A percentile compares a stretch with the other conserved stretches of the same genome.
These are phyloP conservation scores for Tetratostichococcus sp. DNA, from an alignment of 139 green algal genomes.

Conservation along the genomic window DNA sequence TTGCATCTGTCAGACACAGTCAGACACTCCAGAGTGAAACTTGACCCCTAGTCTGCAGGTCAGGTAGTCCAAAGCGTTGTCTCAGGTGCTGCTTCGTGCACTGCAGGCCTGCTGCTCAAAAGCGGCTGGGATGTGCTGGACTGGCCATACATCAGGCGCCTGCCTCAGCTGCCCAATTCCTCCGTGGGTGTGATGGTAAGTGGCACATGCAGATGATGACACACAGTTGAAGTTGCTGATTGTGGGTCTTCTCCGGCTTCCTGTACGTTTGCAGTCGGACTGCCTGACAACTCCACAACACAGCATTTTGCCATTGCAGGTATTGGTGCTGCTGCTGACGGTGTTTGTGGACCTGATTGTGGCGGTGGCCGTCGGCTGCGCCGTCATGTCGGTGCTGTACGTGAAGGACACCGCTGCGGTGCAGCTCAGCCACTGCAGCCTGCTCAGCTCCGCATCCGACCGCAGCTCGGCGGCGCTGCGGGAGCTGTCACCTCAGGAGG, in stretches of 20 bases:
- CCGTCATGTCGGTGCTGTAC: slow-evolving; percentile 17
- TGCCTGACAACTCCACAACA: no score
- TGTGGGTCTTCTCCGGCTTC: no score
- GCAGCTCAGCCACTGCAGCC: slow-evolving; percentile 14
- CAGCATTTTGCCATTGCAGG: no score
- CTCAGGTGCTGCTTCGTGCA: slow-evolving; percentile 3
- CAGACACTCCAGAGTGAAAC: no score
- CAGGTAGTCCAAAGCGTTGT: no score
- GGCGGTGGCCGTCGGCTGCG: slow-evolving; percentile 22
- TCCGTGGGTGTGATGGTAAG: slow-evolving; percentile 21
- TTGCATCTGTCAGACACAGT: no score
- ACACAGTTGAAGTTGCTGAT: no score
- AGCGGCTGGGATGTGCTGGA: slow-evolving; percentile 28
- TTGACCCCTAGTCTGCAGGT: no score
- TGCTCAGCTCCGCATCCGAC: slow-evolving; percentile 2
- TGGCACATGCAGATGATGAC: no score
- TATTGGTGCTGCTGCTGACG: slow-evolving; percentile 7
- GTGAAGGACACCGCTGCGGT: slow-evolving; percentile 10
- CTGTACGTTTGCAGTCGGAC: no score
- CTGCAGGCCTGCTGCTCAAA: slow-evolving; percentile 25
- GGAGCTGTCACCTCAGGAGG: background rate
- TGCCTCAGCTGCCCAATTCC: slow-evolving; percentile 3
- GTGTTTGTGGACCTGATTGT: slow-evolving; percentile 30
- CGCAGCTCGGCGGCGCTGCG: background rate
- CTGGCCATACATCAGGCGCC: slow-evolving; percentile 11